Evolutionary conservation across 2,329 filamentous ascomycete species (phyloP), one percentile per base, ranked within the genome.

Genomic region (Diaporthe helianthi): DNA sequence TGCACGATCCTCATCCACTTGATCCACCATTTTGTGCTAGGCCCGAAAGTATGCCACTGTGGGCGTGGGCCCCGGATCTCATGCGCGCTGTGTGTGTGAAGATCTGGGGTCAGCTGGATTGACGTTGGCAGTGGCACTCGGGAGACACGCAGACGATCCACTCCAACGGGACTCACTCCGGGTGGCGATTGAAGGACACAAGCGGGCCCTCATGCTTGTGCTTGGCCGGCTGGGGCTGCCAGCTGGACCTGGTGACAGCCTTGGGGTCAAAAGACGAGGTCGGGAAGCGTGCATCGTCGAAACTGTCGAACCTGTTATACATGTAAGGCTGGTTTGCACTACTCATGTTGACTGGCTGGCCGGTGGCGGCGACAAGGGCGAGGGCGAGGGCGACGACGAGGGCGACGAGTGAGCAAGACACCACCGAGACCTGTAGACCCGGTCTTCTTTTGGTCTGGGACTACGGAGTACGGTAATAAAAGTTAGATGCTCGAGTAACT

Each of bases 131-230:
- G n/a, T n/a, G n/a, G n/a, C n/a, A n/a, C n/a, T n/a, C n/a, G n/a
- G 24, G 41, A 38, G 52, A 47, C 63, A 52, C 29, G 38, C 13
- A 47, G 31, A 13, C 13, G 41, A 47, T 36, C n/a, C 12, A 29
- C 51, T 49, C 31, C 8, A 15, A 7, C 17, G 60, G 22, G 24
- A n/a, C 89, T 76, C 85, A 93, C 91, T 98, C 94, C 1, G 94
- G 94, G 79, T 97, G 94, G 69, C 88, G 86, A 79, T 97, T 96
- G 84, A 97, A 92, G 70, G 91, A 87, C 72, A 98, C 82, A 72
- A 97, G 82, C 15, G 93, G 94, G 0, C 93, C 94, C 65, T 92
- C 85, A 53, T 85, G 86, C 84, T 92, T 91, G 51, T 87, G 85
- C 76, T 86, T 90, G 31, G 81, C 83, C 49, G 87, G 83, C 66